Percentiles rank a stretch among this genome's conserved stretches.
Conservation (phyloP, 1,284 basidiomycete species). For the Irpex sp. region DNA sequence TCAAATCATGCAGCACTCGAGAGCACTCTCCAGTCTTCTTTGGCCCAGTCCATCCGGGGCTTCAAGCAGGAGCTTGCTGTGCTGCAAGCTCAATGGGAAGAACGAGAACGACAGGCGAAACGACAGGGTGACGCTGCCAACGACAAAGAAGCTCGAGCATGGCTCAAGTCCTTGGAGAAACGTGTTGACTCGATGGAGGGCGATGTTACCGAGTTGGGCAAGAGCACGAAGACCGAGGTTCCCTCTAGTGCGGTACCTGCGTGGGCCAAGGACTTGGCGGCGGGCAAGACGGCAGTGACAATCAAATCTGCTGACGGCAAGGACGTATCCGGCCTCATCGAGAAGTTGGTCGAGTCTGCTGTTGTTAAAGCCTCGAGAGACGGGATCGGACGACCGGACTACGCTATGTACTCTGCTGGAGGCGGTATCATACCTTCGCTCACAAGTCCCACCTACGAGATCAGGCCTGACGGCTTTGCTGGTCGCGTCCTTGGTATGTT, state of each 20-base stretch:
- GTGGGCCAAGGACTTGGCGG: conserved; percentile 58
- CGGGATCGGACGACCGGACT: conserved; percentile 78
- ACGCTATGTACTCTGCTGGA: conserved; percentile 81
- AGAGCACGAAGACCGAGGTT: conserved; percentile 36
- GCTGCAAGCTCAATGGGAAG: conserved; percentile 45
- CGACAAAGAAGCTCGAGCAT: conserved; percentile 56
- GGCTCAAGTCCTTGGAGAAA: conserved; percentile 55
- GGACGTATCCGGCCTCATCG: conserved; percentile 71
- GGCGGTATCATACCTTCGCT: conserved; percentile 78
- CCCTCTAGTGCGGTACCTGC: conserved; percentile 35
- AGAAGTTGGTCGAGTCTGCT: conserved; percentile 69
- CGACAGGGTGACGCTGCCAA: conserved; percentile 20
- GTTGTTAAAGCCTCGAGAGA: conserved; percentile 73
- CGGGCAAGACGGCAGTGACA: conserved; percentile 43
- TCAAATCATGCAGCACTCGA: conserved; percentile 52
- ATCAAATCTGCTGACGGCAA: conserved; percentile 76
- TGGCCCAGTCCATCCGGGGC: conserved; percentile 43
- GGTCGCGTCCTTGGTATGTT: conserved; percentile 48
- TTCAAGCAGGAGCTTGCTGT: conserved; percentile 55
- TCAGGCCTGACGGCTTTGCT: conserved; percentile 45
- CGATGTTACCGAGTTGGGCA: conserved; percentile 62
- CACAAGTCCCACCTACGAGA: conserved; percentile 75
- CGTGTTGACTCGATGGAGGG: conserved; percentile 62
- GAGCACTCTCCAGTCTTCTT: conserved; percentile 39
- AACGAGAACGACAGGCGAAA: conserved; percentile 26